Evolutionary conservation across 257 asterid species (phyloP).

Genomic region (Fraxinus americana): DNA sequence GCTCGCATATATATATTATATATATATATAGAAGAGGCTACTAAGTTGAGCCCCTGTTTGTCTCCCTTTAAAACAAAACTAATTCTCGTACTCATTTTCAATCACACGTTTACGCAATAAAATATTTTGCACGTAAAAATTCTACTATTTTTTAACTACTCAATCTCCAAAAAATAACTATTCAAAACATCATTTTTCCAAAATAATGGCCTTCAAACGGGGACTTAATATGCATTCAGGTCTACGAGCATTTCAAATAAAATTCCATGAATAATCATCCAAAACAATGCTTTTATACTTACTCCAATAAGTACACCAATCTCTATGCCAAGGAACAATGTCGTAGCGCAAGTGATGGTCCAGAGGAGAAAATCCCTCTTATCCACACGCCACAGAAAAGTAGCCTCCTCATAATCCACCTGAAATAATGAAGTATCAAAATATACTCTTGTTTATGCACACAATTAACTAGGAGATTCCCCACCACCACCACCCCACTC

Average conservation of each 20-base stretch:
- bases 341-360: slow-evolving; percentile 75
- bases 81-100: too few relatives aligned
- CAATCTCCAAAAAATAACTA: too few relatives aligned
- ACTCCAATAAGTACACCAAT: slow-evolving; percentile 96
- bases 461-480: slow-evolving; percentile 12
- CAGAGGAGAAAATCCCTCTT: slow-evolving; percentile 92
- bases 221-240: not conserved
- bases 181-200: too few relatives aligned
- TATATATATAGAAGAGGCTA: too few relatives aligned
- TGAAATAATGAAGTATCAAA: slow-evolving; percentile 39
- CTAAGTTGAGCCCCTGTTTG: not conserved
- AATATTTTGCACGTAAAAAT: too few relatives aligned
- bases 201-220: too few relatives aligned
- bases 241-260: not conserved
- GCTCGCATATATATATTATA: not conserved
- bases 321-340: slow-evolving; percentile 96
- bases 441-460: slow-evolving; percentile 21
- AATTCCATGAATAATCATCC: slow-evolving; percentile 17
- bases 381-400: slow-evolving; percentile 90
- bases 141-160: too few relatives aligned
- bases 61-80: too few relatives aligned
- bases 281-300: slow-evolving; percentile 37
- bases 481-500: not conserved
- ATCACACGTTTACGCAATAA: too few relatives aligned
- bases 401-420: slow-evolving; percentile 98